Percentiles rank a stretch among this genome's conserved stretches.
Evolutionary conservation across 2,329 filamentous ascomycete species (phyloP).

Genomic region (Diaporthe amygdali): DNA sequence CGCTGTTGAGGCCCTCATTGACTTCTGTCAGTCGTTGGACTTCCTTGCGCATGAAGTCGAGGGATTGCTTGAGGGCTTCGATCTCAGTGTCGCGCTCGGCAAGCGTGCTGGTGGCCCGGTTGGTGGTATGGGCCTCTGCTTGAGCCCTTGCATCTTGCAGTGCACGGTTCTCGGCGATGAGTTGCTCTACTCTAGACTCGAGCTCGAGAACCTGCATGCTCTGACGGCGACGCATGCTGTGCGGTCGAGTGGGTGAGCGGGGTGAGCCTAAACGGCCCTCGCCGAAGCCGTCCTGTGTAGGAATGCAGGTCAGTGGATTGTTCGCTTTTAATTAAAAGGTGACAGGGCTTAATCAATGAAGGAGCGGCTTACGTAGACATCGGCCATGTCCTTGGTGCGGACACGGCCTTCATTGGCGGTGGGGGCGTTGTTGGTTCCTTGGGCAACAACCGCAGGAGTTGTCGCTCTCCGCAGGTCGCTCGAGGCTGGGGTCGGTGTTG

Average conservation of each 20-base stretch:
- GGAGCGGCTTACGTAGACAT: conserved; percentile 82
- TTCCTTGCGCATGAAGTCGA: conserved; percentile 83
- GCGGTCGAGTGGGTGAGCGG: conserved; percentile 89
- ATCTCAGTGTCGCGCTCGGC: conserved; percentile 88
- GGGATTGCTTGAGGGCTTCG: conserved; percentile 76
- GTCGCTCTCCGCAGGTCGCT: conserved; percentile 24
- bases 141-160: conserved; percentile 75
- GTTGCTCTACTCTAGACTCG: conserved; percentile 82
- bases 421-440: conserved; percentile 57
- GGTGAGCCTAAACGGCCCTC: conserved; percentile 87
- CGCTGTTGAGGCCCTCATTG: conserved; percentile 79
- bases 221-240: conserved; percentile 94
- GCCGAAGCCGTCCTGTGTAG: conserved; percentile 83
- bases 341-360: conserved; percentile 27
- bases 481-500: conserved; percentile 24
- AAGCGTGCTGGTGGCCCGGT: conserved; percentile 72
- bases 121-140: conserved; percentile 69
- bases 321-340: background rate
- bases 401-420: conserved; percentile 87
- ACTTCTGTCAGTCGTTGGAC: conserved; percentile 80
- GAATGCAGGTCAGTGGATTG: conserved; percentile 25
- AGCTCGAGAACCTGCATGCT: conserved; percentile 97
- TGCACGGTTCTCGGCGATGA: conserved; percentile 82
- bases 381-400: conserved; percentile 84
- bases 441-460: conserved; percentile 21